A percentile compares a stretch with the other conserved stretches of the same genome.
These are phyloP conservation scores for Annulohypoxylon bovei DNA, from an alignment of 495 filamentous ascomycete genomes.

Conservation along the genomic window DNA sequence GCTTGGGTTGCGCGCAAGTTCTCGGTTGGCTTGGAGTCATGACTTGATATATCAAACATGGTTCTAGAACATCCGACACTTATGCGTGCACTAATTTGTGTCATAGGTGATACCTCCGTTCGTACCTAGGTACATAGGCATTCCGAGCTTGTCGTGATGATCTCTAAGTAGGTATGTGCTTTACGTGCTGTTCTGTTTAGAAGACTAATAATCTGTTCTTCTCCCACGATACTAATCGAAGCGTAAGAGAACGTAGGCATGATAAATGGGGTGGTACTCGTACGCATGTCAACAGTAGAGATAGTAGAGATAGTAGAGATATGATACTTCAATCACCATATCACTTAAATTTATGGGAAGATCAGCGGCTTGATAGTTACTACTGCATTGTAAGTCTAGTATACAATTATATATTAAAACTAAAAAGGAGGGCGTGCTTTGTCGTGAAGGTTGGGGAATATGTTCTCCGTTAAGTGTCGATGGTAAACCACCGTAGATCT, in stretches of 20 bases:
- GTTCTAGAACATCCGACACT: background rate
- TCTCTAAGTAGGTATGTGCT: background rate
- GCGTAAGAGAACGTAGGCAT: background rate
- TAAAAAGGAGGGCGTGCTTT: too few species aligned
- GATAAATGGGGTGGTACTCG: background rate
- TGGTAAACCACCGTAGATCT: too few species aligned
- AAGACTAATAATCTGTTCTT: background rate
- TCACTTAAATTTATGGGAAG: too few species aligned
- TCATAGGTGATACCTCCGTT: background rate
- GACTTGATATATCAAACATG: constrained; percentile 38
- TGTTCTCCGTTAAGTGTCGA: too few species aligned
- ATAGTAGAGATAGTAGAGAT: too few species aligned
- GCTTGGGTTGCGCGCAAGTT: constrained; percentile 83
- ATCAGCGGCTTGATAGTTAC: too few species aligned
- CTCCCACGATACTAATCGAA: background rate
- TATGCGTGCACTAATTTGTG: constrained; percentile 4
- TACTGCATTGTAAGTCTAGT: background rate
- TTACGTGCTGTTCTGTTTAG: background rate
- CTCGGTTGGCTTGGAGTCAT: constrained; percentile 52
- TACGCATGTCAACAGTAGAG: background rate
- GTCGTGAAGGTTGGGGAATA: too few species aligned
- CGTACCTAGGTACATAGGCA: background rate
- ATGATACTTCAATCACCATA: background rate
- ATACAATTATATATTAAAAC: too few species aligned
- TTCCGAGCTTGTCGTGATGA: background rate